Base-by-base conservation (phyloP, 169 alveolate species). In the Cryptosporidium andersoni region DNA sequence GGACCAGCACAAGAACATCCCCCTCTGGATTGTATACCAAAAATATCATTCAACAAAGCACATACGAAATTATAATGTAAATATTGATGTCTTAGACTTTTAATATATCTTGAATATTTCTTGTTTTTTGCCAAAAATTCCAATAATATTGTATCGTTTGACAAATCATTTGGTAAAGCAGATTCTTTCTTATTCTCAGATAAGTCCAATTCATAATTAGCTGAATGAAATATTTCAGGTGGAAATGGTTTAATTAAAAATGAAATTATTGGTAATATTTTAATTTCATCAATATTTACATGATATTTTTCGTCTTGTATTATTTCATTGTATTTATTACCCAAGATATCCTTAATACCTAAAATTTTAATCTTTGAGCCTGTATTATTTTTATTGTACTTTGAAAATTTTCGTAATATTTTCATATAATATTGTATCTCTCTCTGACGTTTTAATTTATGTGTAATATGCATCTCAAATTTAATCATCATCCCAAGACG, bases 1-100 rank as follows among this genome's bases (percentile, higher is more conserved):
- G 96, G 95, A 1, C 97, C 95, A n/a, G 99, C 98, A 88, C 99
- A 96, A 6, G 95, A 91, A 81, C 99, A 96, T 1, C 99, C 99
- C 25, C 96, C 95, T 81, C 98, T 88, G 7, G 93, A 88, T 81
- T 97, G 95, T 36, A 97, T 91, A 0, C 99, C 99, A 64, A 96
- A 97, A 36, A 97, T 66, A 81, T 97, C 99, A 82, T 95, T 95
- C 80, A 95, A 68, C 52, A 97, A 88, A 12, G 96, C 94, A 48
- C 94, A 94, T 48, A 96, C 96, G 80, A 92, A 97, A 89, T 94
- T 90, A 66, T 94, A 95, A 82, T 97, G 98, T 55, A 95, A 91
- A 65, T 92, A 91, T 68, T 90, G 66, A 55, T 60, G 11, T 1
- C 8, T 42, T 64, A 53, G 51, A 11, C 64, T 63, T 51, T 81